Evolutionary conservation across 2,329 filamentous ascomycete genomes (phyloP), one percentile per base, ranked within the genome.

Genomic region (Aspergillus aculeatinus): DNA sequence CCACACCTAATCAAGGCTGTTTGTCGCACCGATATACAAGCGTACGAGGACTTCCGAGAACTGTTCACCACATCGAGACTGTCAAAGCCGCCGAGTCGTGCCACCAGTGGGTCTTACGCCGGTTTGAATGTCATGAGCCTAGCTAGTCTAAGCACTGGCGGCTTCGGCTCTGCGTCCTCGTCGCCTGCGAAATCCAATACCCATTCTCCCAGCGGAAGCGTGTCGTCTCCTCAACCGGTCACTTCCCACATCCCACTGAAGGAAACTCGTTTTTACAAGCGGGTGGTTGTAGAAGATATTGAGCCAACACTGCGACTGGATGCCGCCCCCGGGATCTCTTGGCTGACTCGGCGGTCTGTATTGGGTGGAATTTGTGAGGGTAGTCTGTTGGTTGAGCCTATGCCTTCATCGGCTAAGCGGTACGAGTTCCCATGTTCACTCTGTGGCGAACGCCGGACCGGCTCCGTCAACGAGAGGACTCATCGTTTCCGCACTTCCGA

Each of bases 221-320:
- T 70, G 19, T 72, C 73, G 16, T 79, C 80, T 5, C 76, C 75
- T n/a, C 68, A 81, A 27, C 76, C 77, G 3, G 73, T 76, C 5
- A 75, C 77, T 12, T 79, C 76, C 39, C 73, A 74, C 58, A 68
- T 73, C 3, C 87, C 88, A 4, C 79, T 99, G 47, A 96, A 95
- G 71, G 95, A 98, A 59, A 91, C 90, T 29, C 91, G 90, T 65
- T 99, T 98, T 72, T 99, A 94, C 80, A 98, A 98, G 79, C 88
- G 95, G 51, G 88, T 88, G 5, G 77, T 98, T 27, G 83, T 86
- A 21, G 95, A 99, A 74, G 95, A 99, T 71, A 91, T 99, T 59
- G 95, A 99, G 72, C 95, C 95, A 0, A 96, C 95, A 0, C 80
- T 99, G 10, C 88, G 95, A 48, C 84, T 99, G 3, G 95, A 99